These are phyloP conservation scores for Penicillium fuscoglaucum DNA, from an alignment of 2,329 filamentous ascomycete genomes.

Conservation along the genomic window DNA sequence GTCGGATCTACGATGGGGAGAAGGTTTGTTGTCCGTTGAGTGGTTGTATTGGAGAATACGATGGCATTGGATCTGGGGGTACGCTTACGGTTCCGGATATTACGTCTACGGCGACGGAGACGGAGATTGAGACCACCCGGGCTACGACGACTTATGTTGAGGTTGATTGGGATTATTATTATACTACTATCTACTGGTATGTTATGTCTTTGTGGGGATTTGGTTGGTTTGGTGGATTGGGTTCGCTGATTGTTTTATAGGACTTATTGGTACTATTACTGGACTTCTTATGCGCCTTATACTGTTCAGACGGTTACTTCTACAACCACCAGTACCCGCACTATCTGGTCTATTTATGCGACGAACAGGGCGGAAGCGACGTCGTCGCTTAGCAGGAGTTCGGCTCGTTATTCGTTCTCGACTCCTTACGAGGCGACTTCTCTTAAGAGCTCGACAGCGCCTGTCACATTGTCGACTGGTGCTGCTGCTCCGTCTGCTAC, in stretches of 20 bases:
- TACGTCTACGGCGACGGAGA: conserved; percentile 3
- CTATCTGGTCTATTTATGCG: conserved; percentile 18
- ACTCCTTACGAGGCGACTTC: conserved; percentile 20
- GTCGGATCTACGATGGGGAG: conserved; percentile 12
- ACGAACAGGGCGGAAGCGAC: conserved; percentile 13
- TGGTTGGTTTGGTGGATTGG: no score
- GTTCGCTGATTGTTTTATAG: conserved; percentile 7
- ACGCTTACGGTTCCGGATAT: not conserved
- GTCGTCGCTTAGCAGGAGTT: conserved; percentile 4
- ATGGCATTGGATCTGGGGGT: conserved; percentile 7
- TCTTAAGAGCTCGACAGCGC: conserved; percentile 13
- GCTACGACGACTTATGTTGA: conserved; percentile 1
- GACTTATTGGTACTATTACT: conserved; percentile 25
- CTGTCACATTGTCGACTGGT: conserved; percentile 9
- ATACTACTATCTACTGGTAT: conserved; percentile 23
- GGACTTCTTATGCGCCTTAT: conserved; percentile 22
- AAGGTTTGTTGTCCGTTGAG: conserved; percentile 16
- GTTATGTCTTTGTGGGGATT: not conserved
- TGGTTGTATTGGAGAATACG: conserved; percentile 16
- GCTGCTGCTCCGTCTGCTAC: not conserved
- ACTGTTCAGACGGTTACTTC: conserved; percentile 21
- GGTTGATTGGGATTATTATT: conserved; percentile 17
- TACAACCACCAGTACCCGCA: conserved; percentile 15
- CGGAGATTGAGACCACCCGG: conserved; percentile 4
- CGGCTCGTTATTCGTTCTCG: conserved; percentile 5